Evolutionary conservation across 306 rosid genomes (phyloP).

Genomic region (Acacia acuminata): DNA sequence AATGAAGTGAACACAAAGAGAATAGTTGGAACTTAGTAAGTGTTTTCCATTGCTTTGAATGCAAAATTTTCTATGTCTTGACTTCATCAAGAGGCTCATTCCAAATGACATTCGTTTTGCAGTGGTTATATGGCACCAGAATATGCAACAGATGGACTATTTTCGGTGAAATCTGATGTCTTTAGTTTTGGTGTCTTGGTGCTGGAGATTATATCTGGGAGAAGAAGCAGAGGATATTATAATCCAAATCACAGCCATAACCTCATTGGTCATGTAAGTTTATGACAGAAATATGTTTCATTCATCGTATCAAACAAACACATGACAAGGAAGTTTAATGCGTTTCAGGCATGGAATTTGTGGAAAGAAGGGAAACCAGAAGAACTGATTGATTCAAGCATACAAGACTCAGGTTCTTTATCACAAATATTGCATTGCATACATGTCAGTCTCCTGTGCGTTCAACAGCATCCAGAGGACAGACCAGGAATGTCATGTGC

Average conservation of each 20-base stretch:
- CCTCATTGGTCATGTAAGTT: conserved; percentile 66
- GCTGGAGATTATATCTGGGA: conserved; percentile 58
- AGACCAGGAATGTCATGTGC: conserved; percentile 49
- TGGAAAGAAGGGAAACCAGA: conserved; percentile 57
- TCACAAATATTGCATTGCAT: conserved; percentile 54
- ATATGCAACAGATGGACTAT: conserved; percentile 56
- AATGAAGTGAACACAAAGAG: conserved; percentile 61
- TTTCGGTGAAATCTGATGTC: conserved; percentile 55
- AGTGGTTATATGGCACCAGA: conserved; percentile 81
- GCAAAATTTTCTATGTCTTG: neutral
- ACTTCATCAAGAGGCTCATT: neutral
- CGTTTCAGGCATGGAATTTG: conserved; percentile 61
- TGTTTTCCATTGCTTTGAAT: conserved; percentile 10
- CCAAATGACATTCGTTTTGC: neutral
- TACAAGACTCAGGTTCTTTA: conserved; percentile 26
- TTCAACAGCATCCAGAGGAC: conserved; percentile 57
- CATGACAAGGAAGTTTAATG: conserved; percentile 1
- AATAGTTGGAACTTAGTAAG: conserved; percentile 76
- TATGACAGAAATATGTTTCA: neutral
- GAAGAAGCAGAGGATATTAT: conserved; percentile 57
- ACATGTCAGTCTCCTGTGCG: conserved; percentile 68
- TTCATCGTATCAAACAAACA: neutral
- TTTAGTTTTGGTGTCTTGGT: conserved; percentile 53
- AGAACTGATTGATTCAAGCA: conserved; percentile 48
- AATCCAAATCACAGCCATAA: conserved; percentile 42